Conservation (phyloP, 2,329 filamentous ascomycete genomes). For the Ceratocystis cacaofunesta region DNA sequence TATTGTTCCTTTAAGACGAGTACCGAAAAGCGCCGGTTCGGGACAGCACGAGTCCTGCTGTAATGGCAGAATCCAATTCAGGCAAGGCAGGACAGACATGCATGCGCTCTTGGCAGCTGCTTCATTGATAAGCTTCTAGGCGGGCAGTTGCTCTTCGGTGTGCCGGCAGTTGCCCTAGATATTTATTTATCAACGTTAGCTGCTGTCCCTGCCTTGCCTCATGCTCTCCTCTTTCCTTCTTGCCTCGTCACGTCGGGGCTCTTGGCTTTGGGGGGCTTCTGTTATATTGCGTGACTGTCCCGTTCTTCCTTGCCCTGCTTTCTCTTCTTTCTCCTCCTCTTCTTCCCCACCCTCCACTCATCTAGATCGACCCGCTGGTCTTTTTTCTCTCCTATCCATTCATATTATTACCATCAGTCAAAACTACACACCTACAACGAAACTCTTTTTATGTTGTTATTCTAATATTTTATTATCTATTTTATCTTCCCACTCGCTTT, state of each 20-base stretch:
- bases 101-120: not conserved
- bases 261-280: not conserved
- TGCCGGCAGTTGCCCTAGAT: not conserved
- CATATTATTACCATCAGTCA: not conserved
- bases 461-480: not conserved
- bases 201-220: not conserved
- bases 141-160: not conserved
- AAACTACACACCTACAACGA: not conserved
- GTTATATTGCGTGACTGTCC: not conserved
- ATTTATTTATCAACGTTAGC: not conserved
- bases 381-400: not conserved
- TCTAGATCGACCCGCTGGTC: not conserved
- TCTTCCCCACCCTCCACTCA: not conserved
- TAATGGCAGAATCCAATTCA: not conserved
- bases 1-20: not conserved
- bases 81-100: not conserved
- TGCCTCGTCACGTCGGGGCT: not conserved
- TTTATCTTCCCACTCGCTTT: not conserved
- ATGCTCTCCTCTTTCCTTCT: not conserved
- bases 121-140: not conserved
- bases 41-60: not conserved
- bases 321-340: not conserved
- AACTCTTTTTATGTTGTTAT: not conserved
- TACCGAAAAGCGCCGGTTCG: not conserved
- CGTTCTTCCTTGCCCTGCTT: not conserved